Conservation (phyloP, 2,329 filamentous ascomycete species). For the Scedosporium apiospermum region DNA sequence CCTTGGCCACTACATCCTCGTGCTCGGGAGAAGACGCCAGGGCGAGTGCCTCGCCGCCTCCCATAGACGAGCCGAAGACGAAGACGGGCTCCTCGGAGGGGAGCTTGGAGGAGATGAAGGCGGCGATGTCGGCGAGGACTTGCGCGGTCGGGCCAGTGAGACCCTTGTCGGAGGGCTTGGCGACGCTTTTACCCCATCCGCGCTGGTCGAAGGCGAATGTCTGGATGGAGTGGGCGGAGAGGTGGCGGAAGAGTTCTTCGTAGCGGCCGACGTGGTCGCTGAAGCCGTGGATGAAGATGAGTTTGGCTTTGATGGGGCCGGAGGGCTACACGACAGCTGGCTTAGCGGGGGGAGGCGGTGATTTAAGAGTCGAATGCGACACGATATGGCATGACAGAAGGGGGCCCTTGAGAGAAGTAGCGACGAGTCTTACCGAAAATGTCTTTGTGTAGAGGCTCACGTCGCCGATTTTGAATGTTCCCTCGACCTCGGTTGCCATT, state of each 20-base stretch:
- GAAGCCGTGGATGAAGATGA: conserved; percentile 84
- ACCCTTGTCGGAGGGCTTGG: conserved; percentile 52
- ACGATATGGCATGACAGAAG: background rate
- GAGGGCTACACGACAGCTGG: conserved; percentile 33
- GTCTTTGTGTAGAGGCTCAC: conserved; percentile 45
- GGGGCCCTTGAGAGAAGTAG: background rate
- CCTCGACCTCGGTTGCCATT: conserved; percentile 37
- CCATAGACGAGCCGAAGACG: conserved; percentile 87
- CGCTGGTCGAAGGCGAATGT: conserved; percentile 74
- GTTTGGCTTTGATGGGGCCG: conserved; percentile 52
- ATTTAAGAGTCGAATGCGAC: background rate
- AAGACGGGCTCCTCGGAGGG: conserved; percentile 56
- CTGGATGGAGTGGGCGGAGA: conserved; percentile 65
- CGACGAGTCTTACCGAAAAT: conserved; percentile 39
- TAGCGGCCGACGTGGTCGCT: conserved; percentile 78
- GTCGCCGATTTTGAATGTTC: conserved; percentile 35
- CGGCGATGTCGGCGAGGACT: conserved; percentile 70
- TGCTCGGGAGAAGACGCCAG: conserved; percentile 41
- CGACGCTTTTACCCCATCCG: conserved; percentile 75
- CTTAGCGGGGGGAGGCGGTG: background rate
- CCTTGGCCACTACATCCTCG: conserved; percentile 43
- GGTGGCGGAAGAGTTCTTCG: conserved; percentile 59
- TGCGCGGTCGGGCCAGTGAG: conserved; percentile 62
- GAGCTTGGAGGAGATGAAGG: conserved; percentile 50
- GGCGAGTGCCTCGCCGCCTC: conserved; percentile 66